Evolutionary conservation across 345 rosid species (phyloP).

Genomic region (Citrus unshiu): DNA sequence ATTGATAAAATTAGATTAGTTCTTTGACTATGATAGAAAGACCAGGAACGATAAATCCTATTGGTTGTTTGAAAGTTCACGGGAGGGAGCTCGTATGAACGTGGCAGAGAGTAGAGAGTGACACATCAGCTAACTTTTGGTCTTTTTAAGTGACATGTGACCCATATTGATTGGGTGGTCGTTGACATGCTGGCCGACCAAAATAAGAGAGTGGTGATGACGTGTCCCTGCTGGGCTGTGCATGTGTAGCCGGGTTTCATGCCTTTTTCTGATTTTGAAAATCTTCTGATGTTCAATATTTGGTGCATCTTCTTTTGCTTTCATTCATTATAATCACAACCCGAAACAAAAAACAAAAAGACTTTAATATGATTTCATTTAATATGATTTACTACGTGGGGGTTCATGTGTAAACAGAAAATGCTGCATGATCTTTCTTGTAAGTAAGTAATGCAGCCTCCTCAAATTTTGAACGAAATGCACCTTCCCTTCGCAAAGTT

Average conservation of each 20-base stretch:
- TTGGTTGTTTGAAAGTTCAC: not conserved
- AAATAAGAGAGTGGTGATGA: not conserved
- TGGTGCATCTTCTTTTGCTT: not conserved
- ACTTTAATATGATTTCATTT: not conserved
- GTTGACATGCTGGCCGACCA: conserved; percentile 25
- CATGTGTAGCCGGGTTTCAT: not conserved
- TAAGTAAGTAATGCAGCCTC: not conserved
- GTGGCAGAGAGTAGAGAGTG: not conserved
- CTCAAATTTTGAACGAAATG: too few species aligned
- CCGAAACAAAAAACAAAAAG: not conserved
- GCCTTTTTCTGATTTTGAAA: not conserved
- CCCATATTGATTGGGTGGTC: conserved; percentile 31
- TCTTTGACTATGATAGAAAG: too few species aligned
- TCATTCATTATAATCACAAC: not conserved
- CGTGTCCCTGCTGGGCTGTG: not conserved
- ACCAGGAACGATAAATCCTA: not conserved
- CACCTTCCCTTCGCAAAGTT: not conserved
- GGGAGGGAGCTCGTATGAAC: not conserved
- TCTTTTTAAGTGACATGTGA: conserved; percentile 15
- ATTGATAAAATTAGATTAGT: too few species aligned
- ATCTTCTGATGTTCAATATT: not conserved
- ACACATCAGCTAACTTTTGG: conserved; percentile 8
- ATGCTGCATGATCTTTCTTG: not conserved
- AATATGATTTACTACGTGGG: not conserved
- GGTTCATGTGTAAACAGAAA: not conserved